Evolutionary conservation across 2,329 filamentous ascomycete genomes (phyloP), one percentile per base, ranked within the genome.

Genomic region (Knoxdaviesia proteae): DNA sequence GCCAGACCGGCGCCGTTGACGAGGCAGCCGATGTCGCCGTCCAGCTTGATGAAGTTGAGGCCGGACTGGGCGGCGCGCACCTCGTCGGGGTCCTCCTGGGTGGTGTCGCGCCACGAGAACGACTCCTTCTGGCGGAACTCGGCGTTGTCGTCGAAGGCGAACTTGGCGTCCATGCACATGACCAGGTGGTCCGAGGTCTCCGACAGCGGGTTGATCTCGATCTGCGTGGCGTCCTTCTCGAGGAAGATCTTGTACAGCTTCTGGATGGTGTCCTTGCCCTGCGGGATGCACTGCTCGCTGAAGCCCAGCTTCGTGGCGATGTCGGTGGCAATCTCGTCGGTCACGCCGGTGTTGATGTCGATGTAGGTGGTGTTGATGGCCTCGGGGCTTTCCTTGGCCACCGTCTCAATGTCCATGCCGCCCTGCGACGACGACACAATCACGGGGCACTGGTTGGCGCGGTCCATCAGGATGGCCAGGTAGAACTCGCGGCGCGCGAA

Each of bases 11-110:
- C 90, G 61, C 90, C 90, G 69, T 98, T 98, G 69, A 98, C 90
- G 53, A 96, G 73, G 71, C 90, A 98, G 64, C 90, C 90, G 60
- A 98, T 98, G 61, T 98, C 90, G 60, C 90, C 90, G 59, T 96
- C 90, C 48, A 98, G 80, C 77, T 98, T 98, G 74, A 98, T 98
- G 70, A 98, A 98, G 77, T 98, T 98, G 52, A 98, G 77, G 56
- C 84, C 84, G 52, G 77, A 87, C 73, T 93, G 70, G 56, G 87
- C 87, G 55, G 90, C 90, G 66, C 88, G 88, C 56, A 98, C 88
- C 71, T 98, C 90, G 59, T 98, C 90, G 43, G 88, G 65, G 62
- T 98, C 90, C 67, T 98, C 90, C 68, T 98, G 90, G 45, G 81
- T 82, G 54, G 80, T 80, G 61, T 98, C 90, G 63, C 90, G 82